These are phyloP conservation scores for Trametopsis cervina DNA, from an alignment of 768 basidiomycete genomes.

Conservation along the genomic window DNA sequence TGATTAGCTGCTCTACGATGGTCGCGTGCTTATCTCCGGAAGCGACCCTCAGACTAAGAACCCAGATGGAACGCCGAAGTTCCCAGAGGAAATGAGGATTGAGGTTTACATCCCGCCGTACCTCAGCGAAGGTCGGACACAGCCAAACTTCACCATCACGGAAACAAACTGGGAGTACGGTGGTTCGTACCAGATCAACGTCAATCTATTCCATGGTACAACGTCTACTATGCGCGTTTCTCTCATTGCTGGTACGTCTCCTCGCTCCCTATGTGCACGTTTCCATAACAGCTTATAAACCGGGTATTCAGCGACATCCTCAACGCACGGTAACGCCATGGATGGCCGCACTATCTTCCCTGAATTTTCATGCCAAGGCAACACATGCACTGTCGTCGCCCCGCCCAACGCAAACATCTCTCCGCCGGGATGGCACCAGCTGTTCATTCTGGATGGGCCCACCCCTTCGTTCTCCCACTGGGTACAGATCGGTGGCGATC, in stretches of 20 bases:
- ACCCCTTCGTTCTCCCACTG: constrained; percentile 70
- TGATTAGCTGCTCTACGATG: constrained; percentile 55
- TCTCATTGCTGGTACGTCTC: constrained; percentile 51
- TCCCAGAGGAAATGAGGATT: constrained; percentile 72
- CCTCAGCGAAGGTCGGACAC: constrained; percentile 51
- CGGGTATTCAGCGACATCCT: constrained; percentile 48
- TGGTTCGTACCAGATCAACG: constrained; percentile 44
- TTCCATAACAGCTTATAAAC: too few relatives aligned
- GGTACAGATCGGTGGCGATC: constrained; percentile 79
- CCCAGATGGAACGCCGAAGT: constrained; percentile 32
- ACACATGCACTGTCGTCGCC: constrained; percentile 68
- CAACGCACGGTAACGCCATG: constrained; percentile 76
- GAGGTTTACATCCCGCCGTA: constrained; percentile 88
- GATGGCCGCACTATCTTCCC: constrained; percentile 70
- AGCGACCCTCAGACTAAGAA: constrained; percentile 58
- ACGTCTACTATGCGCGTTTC: constrained; percentile 49
- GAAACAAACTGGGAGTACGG: constrained; percentile 60
- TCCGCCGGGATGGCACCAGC: constrained; percentile 72
- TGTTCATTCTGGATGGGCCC: constrained; percentile 73
- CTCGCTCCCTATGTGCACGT: too few relatives aligned
- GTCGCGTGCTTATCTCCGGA: constrained; percentile 68
- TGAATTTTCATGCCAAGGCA: constrained; percentile 59
- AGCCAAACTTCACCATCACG: constrained; percentile 55
- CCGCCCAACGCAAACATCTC: constrained; percentile 63
- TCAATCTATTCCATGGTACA: constrained; percentile 33